Base-by-base conservation (phyloP, 2,329 filamentous ascomycete species). In the Cladosporium sp. region DNA sequence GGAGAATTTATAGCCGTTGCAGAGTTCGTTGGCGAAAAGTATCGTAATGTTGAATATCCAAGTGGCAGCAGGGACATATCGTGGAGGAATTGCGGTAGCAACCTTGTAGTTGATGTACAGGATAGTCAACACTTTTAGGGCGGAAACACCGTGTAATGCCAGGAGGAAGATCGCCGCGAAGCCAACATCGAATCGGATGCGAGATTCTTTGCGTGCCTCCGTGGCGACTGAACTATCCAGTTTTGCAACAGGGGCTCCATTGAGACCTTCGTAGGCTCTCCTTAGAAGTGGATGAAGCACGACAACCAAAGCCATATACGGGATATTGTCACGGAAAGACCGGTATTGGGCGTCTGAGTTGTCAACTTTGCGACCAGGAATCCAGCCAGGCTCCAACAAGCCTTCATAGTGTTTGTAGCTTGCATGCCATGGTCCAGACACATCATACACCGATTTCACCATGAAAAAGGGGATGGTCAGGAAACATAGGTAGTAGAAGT, bases 321-420 rank as follows among this genome's bases (percentile, higher is more conserved):
- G 92, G 38, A 97, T 81, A 69, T 97, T 97, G 62, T 83, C 79
- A 65, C 95, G 87, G 71, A 99, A 97, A 38, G 84, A 86, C 60
- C 82, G 79, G 75, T 97, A 99, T 74, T 99, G 94, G 34, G 83
- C 75, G 75, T 99, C 94, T 39, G 92, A 94, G 63, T 92, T 86
- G 76, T 99, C 94, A 63, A 97, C 90, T 81, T 90, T 90, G 60
- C 93, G 88, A 25, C 93, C 93, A 7, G 88, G 89, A 59, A 99
- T 89, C 94, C 94, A 99, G 66, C 94, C 95, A 8, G 86, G 81
- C 2, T 85, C 86, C 15, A 99, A 82, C 39, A 87, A 78, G 60
- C 79, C 78, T 61, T 88, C 82, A 70, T 87, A 97, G 65, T 87
- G 89, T 60, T 81, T 72, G 71, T 94, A 99, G 65, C 89, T 86